A percentile compares a stretch with the other conserved stretches of the same genome.
Conservation (phyloP, 106 monocot genomes). For the Posidonia australis region DNA sequence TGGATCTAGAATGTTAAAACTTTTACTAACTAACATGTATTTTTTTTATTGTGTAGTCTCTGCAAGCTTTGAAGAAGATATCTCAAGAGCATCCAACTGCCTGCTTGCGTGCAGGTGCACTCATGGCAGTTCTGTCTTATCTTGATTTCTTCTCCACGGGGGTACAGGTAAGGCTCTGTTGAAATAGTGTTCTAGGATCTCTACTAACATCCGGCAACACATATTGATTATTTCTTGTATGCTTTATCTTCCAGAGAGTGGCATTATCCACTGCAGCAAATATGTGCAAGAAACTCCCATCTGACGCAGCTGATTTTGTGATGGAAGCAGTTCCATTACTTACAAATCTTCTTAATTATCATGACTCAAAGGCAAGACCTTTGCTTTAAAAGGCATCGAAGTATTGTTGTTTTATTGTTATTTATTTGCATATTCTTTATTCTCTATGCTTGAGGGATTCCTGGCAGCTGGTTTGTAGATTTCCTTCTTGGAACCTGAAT, state of each 20-base stretch:
- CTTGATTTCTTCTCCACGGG: constrained; percentile 99
- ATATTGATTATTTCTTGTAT: not conserved
- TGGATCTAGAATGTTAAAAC: too few relatives aligned
- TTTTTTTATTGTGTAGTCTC: constrained; percentile 34
- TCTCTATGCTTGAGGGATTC: too few relatives aligned
- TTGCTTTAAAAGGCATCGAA: too few relatives aligned
- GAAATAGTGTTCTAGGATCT: not conserved
- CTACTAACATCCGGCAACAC: not conserved
- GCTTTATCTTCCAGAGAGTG: constrained; percentile 55
- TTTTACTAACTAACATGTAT: not conserved
- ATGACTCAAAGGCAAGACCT: constrained; percentile 68
- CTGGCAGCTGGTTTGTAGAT: not conserved
- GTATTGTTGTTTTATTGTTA: too few relatives aligned
- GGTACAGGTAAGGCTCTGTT: constrained; percentile 55
- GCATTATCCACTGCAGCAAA: constrained; percentile 98
- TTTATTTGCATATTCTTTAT: too few relatives aligned
- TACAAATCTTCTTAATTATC: constrained; percentile 88
- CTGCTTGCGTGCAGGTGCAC: constrained; percentile 91
- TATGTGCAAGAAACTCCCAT: constrained; percentile 96
- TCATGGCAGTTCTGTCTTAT: constrained; percentile 98
- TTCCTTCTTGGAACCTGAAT: not conserved
- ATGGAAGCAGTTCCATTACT: constrained; percentile 99
- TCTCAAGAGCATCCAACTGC: constrained; percentile 95
- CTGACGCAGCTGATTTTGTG: constrained; percentile 96
- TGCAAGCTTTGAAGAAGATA: constrained; percentile 99